Evolutionary conservation across 441 rosid species (phyloP).

Genomic region (Erodium moschatum): DNA sequence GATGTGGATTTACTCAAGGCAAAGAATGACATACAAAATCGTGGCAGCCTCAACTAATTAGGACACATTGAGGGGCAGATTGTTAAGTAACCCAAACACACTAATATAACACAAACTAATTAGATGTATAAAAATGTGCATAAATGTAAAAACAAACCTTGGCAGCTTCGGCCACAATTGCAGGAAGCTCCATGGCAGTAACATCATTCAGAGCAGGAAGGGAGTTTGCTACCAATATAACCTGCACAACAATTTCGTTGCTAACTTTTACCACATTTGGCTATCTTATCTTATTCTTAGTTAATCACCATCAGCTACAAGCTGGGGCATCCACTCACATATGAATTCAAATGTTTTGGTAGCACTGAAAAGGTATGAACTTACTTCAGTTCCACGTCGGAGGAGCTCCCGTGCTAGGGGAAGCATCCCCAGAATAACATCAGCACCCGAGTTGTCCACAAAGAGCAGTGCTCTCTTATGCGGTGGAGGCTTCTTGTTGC

Average conservation of each 20-base stretch:
- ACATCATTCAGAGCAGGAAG: slow-evolving; percentile 93
- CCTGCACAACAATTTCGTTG: slow-evolving; percentile 38
- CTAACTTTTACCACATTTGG: not conserved
- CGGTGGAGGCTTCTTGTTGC: slow-evolving; percentile 47
- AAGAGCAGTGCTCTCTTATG: slow-evolving; percentile 92
- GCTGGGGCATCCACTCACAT: not conserved
- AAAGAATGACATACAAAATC: not conserved
- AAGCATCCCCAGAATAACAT: slow-evolving; percentile 90
- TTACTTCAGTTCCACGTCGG: slow-evolving; percentile 89
- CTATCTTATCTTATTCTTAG: too few relatives aligned
- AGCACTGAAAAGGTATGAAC: slow-evolving; percentile 17
- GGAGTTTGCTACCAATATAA: slow-evolving; percentile 91
- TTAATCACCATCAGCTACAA: too few relatives aligned
- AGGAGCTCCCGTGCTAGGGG: slow-evolving; percentile 94
- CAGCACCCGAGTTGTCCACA: slow-evolving; percentile 98
- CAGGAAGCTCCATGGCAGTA: slow-evolving; percentile 98
- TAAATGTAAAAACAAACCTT: slow-evolving; percentile 43
- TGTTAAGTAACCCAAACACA: not conserved
- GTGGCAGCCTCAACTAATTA: not conserved
- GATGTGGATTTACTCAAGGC: not conserved
- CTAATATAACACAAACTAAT: not conserved
- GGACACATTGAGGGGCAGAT: not conserved
- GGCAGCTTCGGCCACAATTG: slow-evolving; percentile 93
- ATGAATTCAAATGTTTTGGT: not conserved
- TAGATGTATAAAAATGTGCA: not conserved